These are phyloP conservation scores for Lichtheimia hyalospora DNA, from an alignment of 371 early-diverging fungal species.

Conservation along the genomic window DNA sequence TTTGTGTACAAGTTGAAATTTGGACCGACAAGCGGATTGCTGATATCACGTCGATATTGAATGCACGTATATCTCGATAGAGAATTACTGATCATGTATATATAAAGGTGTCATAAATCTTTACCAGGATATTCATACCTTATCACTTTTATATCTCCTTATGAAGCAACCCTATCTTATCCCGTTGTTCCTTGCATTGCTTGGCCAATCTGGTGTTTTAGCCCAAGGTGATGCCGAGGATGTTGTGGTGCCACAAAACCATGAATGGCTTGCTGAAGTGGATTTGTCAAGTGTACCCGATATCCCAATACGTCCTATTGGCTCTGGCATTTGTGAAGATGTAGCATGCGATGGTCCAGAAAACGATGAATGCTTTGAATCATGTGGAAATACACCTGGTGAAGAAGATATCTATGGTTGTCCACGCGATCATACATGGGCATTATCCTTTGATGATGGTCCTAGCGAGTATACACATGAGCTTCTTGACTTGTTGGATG, in stretches of 20 bases:
- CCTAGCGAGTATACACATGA: slow-evolving; percentile 48
- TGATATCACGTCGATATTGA: too few species aligned
- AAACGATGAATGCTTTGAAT: slow-evolving; percentile 40
- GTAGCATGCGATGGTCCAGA: slow-evolving; percentile 34
- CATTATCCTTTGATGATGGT: slow-evolving; percentile 71
- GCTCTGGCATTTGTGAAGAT: slow-evolving; percentile 34
- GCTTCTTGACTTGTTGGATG: slow-evolving; percentile 52
- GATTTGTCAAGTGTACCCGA: slow-evolving; percentile 35
- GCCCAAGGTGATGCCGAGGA: slow-evolving; percentile 52
- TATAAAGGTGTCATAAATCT: too few species aligned
- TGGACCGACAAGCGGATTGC: too few species aligned
- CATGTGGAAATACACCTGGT: slow-evolving; percentile 33
- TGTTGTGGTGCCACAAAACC: slow-evolving; percentile 55
- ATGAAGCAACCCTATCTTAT: too few species aligned
- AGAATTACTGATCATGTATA: too few species aligned
- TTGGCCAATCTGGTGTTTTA: background rate
- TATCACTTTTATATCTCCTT: too few species aligned
- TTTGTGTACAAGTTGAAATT: too few species aligned
- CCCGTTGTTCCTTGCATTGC: too few species aligned
- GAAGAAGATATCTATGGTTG: slow-evolving; percentile 40
- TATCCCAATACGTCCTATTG: slow-evolving; percentile 32
- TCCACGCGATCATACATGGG: slow-evolving; percentile 27
- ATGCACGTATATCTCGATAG: too few species aligned
- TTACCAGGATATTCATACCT: too few species aligned
- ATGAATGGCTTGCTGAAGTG: slow-evolving; percentile 57